A percentile compares a stretch with the other conserved stretches of the same genome.
Evolutionary conservation across 2,329 filamentous ascomycete species (phyloP).

Genomic region (Clonostachys rhizophaga): DNA sequence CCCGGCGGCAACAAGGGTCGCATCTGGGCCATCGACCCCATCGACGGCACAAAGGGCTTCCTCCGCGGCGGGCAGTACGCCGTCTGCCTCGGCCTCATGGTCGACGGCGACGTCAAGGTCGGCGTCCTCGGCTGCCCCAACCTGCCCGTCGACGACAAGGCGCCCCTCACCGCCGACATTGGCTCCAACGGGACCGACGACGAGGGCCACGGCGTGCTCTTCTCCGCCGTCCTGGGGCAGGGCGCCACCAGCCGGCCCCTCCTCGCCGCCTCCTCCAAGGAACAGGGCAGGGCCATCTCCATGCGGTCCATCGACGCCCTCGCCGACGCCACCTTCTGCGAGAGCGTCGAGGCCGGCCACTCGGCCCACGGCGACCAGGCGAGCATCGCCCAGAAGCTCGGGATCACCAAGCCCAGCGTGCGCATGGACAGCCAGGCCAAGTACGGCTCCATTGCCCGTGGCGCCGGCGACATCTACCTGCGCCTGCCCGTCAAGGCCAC

Average conservation of each 20-base stretch:
- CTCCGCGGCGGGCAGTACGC: slow-evolving; percentile 95
- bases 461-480: slow-evolving; percentile 91
- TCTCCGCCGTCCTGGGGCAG: slow-evolving; percentile 74
- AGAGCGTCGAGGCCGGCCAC: slow-evolving; percentile 91
- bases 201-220: slow-evolving; percentile 78
- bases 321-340: slow-evolving; percentile 83
- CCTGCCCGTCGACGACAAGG: slow-evolving; percentile 77
- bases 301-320: slow-evolving; percentile 79
- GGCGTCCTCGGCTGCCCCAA: slow-evolving; percentile 96
- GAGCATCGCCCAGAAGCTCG: slow-evolving; percentile 72
- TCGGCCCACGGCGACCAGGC: slow-evolving; percentile 86
- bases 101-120: slow-evolving; percentile 89
- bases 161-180: slow-evolving; percentile 56
- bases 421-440: slow-evolving; percentile 98
- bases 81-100: slow-evolving; percentile 86
- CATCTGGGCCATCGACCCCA: slow-evolving; percentile 96
- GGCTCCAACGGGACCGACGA: slow-evolving; percentile 65
- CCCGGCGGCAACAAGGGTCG: slow-evolving; percentile 68
- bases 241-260: slow-evolving; percentile 80
- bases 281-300: slow-evolving; percentile 56
- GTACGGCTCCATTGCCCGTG: slow-evolving; percentile 91
- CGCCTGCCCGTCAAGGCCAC: slow-evolving; percentile 78
- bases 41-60: slow-evolving; percentile 97
- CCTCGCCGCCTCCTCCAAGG: slow-evolving; percentile 26
- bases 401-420: slow-evolving; percentile 85